Evolutionary conservation across 192 early-diverging fungal genomes (phyloP), one percentile per base, ranked within the genome.

Genomic region (Spizellomyces sp.): DNA sequence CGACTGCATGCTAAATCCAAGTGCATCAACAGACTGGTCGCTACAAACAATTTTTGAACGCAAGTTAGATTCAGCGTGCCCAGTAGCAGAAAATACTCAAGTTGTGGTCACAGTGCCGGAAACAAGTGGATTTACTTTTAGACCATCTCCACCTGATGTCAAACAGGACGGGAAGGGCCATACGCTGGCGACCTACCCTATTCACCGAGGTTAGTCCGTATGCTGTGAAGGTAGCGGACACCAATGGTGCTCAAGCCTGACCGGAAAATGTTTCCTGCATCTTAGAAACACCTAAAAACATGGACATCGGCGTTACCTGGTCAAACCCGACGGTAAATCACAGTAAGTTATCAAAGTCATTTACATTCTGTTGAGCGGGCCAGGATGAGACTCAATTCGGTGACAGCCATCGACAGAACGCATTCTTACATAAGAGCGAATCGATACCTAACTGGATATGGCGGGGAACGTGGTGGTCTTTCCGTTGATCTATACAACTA

Each of bases 391-490:
- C 27, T 36, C 27, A 36, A 36, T 36, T 36, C 27, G 27, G 27
- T 36, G 27, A 36, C 27, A 36, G 54, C 54, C 54, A 22, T 22
- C 54, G 54, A n/a, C 22, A 61, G 61, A n/a, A 45, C 73, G 17
- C 59, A 76, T 14, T 84, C 87, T 7, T 74, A 75, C 10, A 57
- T 92, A 66, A 73, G 74, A 41, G 84, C 84, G 0, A 81, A 91
- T 55, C 80, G 89, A 19, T 91, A 88, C 60, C 83, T 89, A 47
- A 90, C 87, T 12, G 87, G 94, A 1, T 91, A 88, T 66, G 96
- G 95, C 9, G 89, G 92, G 60, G 94, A 94, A 70, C 84, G 90
- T 27, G 95, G 95, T 36, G 93, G 93, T 9, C 74, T 99, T 5
- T 86, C 84, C 48, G 78, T 92, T 5, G 84, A 88, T 21, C 75